These are phyloP conservation scores for Lachnellula subtilissima DNA, from an alignment of 2,329 filamentous ascomycete species.

Conservation along the genomic window DNA sequence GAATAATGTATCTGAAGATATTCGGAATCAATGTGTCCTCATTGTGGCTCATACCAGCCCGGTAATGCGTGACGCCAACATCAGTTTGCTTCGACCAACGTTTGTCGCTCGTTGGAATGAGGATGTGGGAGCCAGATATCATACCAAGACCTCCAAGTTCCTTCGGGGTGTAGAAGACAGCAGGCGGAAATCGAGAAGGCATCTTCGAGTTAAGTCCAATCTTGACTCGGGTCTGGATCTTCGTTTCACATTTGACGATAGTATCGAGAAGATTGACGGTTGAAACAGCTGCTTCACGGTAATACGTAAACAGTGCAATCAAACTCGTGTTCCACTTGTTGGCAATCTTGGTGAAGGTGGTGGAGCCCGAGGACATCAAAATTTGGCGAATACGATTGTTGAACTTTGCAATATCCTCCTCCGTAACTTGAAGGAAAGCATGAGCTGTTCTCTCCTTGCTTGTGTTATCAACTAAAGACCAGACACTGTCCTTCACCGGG, in stretches of 20 bases:
- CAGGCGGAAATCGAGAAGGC: slow-evolving; percentile 96
- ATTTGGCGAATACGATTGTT: slow-evolving; percentile 99
- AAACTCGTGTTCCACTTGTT: slow-evolving; percentile 99
- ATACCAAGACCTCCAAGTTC: slow-evolving; percentile 95
- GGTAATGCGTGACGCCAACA: slow-evolving; percentile 92
- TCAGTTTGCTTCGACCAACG: slow-evolving; percentile 98
- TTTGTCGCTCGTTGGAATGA: slow-evolving; percentile 96
- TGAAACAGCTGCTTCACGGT: slow-evolving; percentile 93
- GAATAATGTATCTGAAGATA: slow-evolving; percentile 98
- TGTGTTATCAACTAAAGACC: slow-evolving; percentile 93
- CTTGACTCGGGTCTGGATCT: slow-evolving; percentile 98
- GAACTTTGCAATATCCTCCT: slow-evolving; percentile 97
- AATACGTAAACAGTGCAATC: slow-evolving; percentile 97
- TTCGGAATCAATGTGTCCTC: slow-evolving; percentile 98
- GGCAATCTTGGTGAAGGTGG: slow-evolving; percentile 98
- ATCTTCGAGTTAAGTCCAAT: slow-evolving; percentile 99
- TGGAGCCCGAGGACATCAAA: slow-evolving; percentile 98
- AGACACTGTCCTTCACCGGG: slow-evolving; percentile 94
- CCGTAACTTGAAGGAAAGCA: slow-evolving; percentile 94
- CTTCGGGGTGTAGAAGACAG: slow-evolving; percentile 98
- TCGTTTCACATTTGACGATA: slow-evolving; percentile 98
- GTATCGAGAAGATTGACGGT: slow-evolving; percentile 92
- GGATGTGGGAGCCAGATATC: slow-evolving; percentile 97
- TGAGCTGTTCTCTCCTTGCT: slow-evolving; percentile 96
- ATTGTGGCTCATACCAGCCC: slow-evolving; percentile 95